These are phyloP conservation scores for Rhodomyrtus tomentosa DNA, from an alignment of 345 rosid genomes.

Conservation along the genomic window DNA sequence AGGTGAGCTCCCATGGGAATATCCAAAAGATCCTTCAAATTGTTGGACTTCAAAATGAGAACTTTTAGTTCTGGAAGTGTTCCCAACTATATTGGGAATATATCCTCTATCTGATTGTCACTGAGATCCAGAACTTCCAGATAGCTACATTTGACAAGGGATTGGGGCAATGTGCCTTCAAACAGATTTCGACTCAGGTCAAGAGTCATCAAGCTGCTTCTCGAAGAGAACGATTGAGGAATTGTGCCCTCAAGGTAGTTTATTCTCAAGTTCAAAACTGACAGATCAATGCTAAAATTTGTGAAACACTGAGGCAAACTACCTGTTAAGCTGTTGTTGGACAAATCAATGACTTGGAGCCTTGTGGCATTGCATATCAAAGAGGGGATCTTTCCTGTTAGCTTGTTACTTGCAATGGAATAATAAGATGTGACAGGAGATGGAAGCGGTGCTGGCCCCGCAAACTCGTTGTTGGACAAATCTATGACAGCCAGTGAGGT, in stretches of 20 bases:
- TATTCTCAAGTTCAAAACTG: neutral
- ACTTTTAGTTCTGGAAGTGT: neutral
- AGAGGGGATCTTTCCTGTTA: neutral
- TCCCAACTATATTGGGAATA: neutral
- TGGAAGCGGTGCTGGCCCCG: neutral
- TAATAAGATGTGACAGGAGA: neutral
- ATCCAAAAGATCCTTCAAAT: neutral
- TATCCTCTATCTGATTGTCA: neutral
- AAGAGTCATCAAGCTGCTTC: neutral
- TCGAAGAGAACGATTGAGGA: neutral
- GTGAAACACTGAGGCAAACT: neutral
- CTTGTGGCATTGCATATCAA: neutral
- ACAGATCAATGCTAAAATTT: neutral
- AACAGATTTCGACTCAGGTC: neutral
- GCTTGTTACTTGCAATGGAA: neutral
- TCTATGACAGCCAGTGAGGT: neutral
- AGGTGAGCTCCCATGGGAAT: neutral
- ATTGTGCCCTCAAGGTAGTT: neutral
- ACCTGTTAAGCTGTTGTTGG: neutral
- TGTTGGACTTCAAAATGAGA: neutral
- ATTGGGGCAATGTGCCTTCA: slow-evolving; percentile 1
- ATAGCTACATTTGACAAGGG: neutral
- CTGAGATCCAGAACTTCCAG: neutral
- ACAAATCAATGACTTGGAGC: neutral
- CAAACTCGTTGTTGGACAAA: slow-evolving; percentile 1